Base-by-base conservation (phyloP, 768 basidiomycete species). In the Psilocybe azurescens region DNA sequence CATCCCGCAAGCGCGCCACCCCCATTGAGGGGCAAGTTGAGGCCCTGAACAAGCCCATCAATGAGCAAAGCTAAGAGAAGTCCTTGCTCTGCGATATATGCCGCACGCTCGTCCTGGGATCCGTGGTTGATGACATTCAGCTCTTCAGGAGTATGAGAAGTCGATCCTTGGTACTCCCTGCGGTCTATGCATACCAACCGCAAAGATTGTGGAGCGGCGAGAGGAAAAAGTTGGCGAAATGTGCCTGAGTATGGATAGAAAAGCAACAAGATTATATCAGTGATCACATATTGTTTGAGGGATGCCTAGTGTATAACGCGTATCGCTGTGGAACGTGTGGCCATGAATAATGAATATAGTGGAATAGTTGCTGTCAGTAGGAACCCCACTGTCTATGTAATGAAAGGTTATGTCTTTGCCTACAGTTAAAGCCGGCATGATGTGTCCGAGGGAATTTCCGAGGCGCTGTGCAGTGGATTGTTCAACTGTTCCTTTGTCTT, bases 1-100 rank as follows among this genome's bases (percentile, higher is more conserved):
- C 59, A 61, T 16, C 46, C 59, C 1, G 36, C 30, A 30, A 61
- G 11, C 3, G 59, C 20, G 24, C 53, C 38, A n/a, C 44, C 53
- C n/a, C 41, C 28, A 29, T 57, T 16, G 3, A 7, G 55, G 3
- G 59, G 46, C 7, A 61, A 29, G 11, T 11, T 2, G 16, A 54
- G 53, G 8, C 38, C 3, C 10, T 50, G 24, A 5, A 61, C 18
- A n/a, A 61, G 4, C 3, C 13, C 10, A 18, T 56, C 53, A 11
- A 55, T 38, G 32, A 56, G n/a, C 2, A 33, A 29, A 0, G 53
- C 44, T 18, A 61, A 32, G 14, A 20, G 14, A 7, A 50, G 2
- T 2, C 59, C 59, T 30, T 49, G 33, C 8, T 49, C 13, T 2
- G 16, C 20, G 14, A 61, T 33, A 11, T 55, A 18, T 3, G 47